phyloP scores from a whole-genome alignment of 108 stramenopile species.

The Ochromonas danica region DNA sequence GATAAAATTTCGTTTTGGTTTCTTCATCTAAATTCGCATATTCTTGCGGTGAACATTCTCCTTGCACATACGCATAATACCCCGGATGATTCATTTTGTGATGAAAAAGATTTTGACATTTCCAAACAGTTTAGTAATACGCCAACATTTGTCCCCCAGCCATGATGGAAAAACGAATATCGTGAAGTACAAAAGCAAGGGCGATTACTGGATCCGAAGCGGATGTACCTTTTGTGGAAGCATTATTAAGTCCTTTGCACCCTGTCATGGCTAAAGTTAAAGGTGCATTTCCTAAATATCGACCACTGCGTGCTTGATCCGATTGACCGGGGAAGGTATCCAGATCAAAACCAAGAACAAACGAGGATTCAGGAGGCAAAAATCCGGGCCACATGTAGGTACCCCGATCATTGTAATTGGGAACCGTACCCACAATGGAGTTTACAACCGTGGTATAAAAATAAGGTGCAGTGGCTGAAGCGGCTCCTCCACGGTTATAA shows the following conservation, averaged over 20 bases:
- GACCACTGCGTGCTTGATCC: slow-evolving; percentile 13
- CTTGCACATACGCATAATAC: slow-evolving; percentile 15
- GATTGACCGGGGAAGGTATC: slow-evolving; percentile 13
- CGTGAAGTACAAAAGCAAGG: slow-evolving; percentile 15
- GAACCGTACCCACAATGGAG: slow-evolving; percentile 13
- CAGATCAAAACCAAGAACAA: slow-evolving; percentile 16
- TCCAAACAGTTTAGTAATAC: slow-evolving; percentile 17
- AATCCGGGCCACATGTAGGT: slow-evolving; percentile 13
- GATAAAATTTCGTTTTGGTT: slow-evolving; percentile 17
- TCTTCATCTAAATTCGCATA: slow-evolving; percentile 17
- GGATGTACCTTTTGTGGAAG: slow-evolving; percentile 15
- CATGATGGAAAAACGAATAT: slow-evolving; percentile 17
- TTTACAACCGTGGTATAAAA: slow-evolving; percentile 17
- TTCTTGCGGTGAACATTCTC: slow-evolving; percentile 15
- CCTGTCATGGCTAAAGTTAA: slow-evolving; percentile 15
- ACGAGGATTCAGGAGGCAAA: slow-evolving; percentile 14
- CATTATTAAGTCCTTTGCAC: slow-evolving; percentile 16
- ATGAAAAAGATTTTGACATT: slow-evolving; percentile 17
- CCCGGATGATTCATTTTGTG: slow-evolving; percentile 15
- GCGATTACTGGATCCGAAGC: slow-evolving; percentile 13
- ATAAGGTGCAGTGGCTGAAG: slow-evolving; percentile 14
- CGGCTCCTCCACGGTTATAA: slow-evolving; percentile 13
- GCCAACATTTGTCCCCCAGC: slow-evolving; percentile 13
- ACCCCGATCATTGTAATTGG: slow-evolving; percentile 15
- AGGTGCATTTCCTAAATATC: slow-evolving; percentile 16